Evolutionary conservation across 2,329 filamentous ascomycete genomes (phyloP), one percentile per base, ranked within the genome.

Genomic region (Hypoxylon sp.): DNA sequence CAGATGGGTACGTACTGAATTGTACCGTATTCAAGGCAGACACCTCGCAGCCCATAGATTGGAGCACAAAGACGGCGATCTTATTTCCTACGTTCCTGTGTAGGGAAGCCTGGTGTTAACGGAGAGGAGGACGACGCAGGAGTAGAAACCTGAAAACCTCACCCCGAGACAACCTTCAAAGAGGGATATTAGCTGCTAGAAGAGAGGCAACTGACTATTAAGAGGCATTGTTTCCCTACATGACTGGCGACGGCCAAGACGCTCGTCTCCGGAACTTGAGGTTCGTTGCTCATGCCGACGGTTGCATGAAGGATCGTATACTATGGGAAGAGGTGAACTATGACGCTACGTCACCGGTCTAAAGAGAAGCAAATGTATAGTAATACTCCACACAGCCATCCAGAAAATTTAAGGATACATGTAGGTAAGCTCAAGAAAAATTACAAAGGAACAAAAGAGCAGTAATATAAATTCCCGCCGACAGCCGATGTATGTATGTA

Each of bases 11-110:
- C 91, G 80, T 84, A 97, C 95, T 98, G 83, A 98, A 99, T 76
- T 99, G 92, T 5, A 99, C 96, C 0, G 96, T 99, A 79, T 99
- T 98, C 75, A 99, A 87, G 2, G 94, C 93, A 8, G 94, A 92
- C 5, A 98, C 95, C 76, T 99, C 95, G 78, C 94, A 98, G 52
- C 96, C 96, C 55, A 99, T 83, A 0, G 92, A 92, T 80, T 99
- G 95, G 86, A 99, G 91, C 72, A 94, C 93, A 78, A 97, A 97
- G 1, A 94, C 94, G 46, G 94, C 94, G 85, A 99, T 97, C 76
- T 95, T 97, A 80, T 99, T 99, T 56, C 96, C 96, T 73, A 99
- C 96, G 86, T 98, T 95, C 79, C 96, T 97, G 79, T 70, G 17
- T 44, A 63, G 39, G 39, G 55, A 53, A 31, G 47, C 14, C 6